Evolutionary conservation across 2,329 filamentous ascomycete species (phyloP), one percentile per base, ranked within the genome.

Genomic region (Acarospora socialis): DNA sequence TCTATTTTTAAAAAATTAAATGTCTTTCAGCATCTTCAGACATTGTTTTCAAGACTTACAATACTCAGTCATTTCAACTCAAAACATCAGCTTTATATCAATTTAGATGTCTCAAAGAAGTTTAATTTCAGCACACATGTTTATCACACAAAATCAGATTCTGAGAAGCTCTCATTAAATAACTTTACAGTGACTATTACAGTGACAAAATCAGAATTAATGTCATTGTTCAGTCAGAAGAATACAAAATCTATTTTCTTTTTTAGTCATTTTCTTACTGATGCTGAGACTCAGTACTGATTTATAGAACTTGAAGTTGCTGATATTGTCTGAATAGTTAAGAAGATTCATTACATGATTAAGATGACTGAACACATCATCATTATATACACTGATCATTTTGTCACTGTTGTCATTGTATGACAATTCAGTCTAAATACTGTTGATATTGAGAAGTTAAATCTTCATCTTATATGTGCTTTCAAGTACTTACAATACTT

Each of bases 181-280:
- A n/a, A n/a, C n/a, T n/a, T n/a, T n/a, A n/a, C n/a, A n/a, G n/a
- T n/a, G n/a, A n/a, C n/a, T n/a, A n/a, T n/a, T n/a, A n/a, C n/a
- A n/a, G n/a, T n/a, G n/a, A n/a, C n/a, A n/a, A n/a, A n/a, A n/a
- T n/a, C n/a, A n/a, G n/a, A n/a, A n/a, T n/a, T n/a, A n/a, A n/a
- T n/a, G n/a, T n/a, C n/a, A n/a, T n/a, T n/a, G n/a, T n/a, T 15
- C 12, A 15, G 23, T 25, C 23, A 25, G 23, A 25, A 25, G 23
- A 25, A 15, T 10, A 25, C 16, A 15, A 7, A 25, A 25, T 25
- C 8, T 5, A 25, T 25, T 13, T 15, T 25, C 3, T 25, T 25
- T 8, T 15, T 25, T 10, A 25, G 7, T 10, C 12, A 25, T 6
- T 5, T 15, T 3, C 8, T 25, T 13, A 15, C 23, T 10, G 7